Evolutionary conservation across 2,329 filamentous ascomycete species (phyloP), one percentile per base, ranked within the genome.

Genomic region (Trematosphaeria pertusa): DNA sequence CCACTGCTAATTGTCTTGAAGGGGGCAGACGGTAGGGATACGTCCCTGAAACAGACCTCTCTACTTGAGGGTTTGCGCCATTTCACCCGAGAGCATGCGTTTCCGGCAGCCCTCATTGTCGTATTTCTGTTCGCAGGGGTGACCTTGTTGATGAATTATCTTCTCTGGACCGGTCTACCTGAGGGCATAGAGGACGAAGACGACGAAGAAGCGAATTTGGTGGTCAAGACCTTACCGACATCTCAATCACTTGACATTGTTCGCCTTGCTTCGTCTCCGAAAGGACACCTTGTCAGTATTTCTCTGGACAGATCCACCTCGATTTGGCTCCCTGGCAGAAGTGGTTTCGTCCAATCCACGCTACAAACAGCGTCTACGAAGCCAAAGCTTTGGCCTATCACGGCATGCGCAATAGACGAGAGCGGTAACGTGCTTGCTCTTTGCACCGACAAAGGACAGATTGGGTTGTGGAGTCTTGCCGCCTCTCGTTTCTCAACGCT

Each of bases 1-100:
- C 89, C 89, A 1, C 73, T 91, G 3, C 80, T 91, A 3, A 87
- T 92, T 51, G 87, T 92, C 3, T 72, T 87, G 8, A 84, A 85
- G 50, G 84, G 83, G 8, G 84, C 88, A 2, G 81, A 89, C 62
- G 82, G 89, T 14, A 84, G 80, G 48, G 81, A 82, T 11, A 67
- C 65, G 30, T 77, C 79, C 15, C 75, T 73, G 3, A 69, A 71
- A 8, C 74, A 78, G 28, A 75, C 77, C 1, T 75, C 77, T 6
- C 76, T 86, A 44, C 65, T 83, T 4, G 80, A 83, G 1, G 80
- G 81, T 2, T 47, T 79, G 12, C 70, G 69, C 10, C 70, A 68
- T 24, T 71, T 79, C 45, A 72, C 73, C 14, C 75, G 83, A 10
- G 87, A 88, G 56, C 88, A 92, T 63, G 88, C 92, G 56, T 77